Evolutionary conservation across 2,329 filamentous ascomycete species (phyloP), one percentile per base, ranked within the genome.

Genomic region (Nothomitra cinnamomea): DNA sequence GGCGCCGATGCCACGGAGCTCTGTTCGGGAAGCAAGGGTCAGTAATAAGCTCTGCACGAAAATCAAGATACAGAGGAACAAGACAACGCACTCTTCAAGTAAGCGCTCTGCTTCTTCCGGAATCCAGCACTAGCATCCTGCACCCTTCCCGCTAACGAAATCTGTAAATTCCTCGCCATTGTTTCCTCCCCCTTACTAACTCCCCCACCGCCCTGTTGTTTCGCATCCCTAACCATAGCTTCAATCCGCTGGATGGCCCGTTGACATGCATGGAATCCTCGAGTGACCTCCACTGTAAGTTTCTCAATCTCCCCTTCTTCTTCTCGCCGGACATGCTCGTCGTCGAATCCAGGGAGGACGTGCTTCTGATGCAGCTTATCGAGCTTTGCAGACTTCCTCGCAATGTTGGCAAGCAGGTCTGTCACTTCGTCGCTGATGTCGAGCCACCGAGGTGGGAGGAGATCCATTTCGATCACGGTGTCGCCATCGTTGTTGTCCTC

Each of bases 321-420:
- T 56, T 79, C 78, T 65, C 75, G 82, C 70, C 95, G 92, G 42
- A 87, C 78, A 53, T 88, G 86, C 61, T 96, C 90, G 62, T 98
- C 92, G 64, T 96, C 88, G 69, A 98, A 98, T 25, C 90, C 89
- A 0, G 92, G 92, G 13, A 98, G 75, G 43, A 98, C 85, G 69
- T 98, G 92, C 66, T 96, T 96, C 69, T 95, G 88, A 67, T 98
- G 92, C 57, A 98, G 73, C 64, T 89, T 87, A 64, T 96, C 92
- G 32, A 98, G 77, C 61, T 81, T 82, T 61, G 86, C 81, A 59
- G 87, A 85, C 69, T 94, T 87, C 56, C 79, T 81, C 52, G 87
- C 83, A 59, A 96, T 87, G 55, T 85, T 80, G 57, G 79, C 76
- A 8, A 98, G 77, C 42, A 86, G 71, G 56, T 95, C 87, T 28